Conservation (phyloP, 345 rosid species). For the Dipteronia sinensis region DNA sequence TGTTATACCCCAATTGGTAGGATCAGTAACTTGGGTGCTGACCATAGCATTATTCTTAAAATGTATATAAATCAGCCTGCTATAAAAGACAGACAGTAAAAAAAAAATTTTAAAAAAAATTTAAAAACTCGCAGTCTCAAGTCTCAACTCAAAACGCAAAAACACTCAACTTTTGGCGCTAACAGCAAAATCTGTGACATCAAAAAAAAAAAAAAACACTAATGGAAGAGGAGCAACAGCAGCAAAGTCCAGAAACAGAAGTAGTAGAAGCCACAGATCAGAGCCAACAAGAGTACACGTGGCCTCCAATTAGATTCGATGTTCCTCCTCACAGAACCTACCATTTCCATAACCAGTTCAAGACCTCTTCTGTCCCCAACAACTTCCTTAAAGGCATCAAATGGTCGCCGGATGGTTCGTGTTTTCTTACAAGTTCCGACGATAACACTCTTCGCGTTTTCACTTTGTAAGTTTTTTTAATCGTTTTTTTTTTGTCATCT, state of each 20-base stretch:
- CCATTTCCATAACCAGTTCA: slow-evolving; percentile 75
- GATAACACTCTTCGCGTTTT: slow-evolving; percentile 77
- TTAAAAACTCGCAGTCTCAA: no score
- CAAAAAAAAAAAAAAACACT: neutral
- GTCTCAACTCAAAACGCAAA: no score
- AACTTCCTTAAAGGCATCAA: slow-evolving; percentile 89
- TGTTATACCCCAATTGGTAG: no score
- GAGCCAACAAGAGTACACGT: slow-evolving; percentile 32
- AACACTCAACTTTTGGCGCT: no score
- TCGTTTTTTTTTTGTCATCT: neutral
- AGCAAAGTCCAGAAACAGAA: neutral
- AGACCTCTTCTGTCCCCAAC: slow-evolving; percentile 57
- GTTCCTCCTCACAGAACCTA: slow-evolving; percentile 61
- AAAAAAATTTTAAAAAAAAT: no score
- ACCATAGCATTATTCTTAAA: no score
- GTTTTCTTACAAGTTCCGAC: slow-evolving; percentile 78
- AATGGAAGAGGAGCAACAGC: slow-evolving; percentile 35
- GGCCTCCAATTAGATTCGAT: slow-evolving; percentile 66
- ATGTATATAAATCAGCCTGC: no score
- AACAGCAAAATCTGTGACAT: no score
- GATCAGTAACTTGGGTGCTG: no score
- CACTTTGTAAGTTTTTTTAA: slow-evolving; percentile 50
- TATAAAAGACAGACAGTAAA: no score
- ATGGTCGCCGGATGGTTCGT: slow-evolving; percentile 98
- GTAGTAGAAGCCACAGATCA: slow-evolving; percentile 19